These are phyloP conservation scores for Aspergillus proliferans DNA, from an alignment of 2,329 filamentous ascomycete genomes.

Conservation along the genomic window DNA sequence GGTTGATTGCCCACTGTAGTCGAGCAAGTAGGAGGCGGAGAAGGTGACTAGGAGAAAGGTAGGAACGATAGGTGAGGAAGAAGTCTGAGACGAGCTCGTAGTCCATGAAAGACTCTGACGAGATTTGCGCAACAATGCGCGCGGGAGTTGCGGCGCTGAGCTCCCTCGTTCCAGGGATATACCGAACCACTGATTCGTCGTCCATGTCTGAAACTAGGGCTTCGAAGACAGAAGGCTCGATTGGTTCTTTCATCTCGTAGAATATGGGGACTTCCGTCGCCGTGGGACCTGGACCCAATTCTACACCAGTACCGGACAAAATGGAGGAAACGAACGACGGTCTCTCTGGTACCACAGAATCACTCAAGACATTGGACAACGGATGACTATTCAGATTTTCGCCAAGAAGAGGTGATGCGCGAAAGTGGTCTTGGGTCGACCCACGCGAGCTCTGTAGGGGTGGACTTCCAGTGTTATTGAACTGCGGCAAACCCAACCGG, in stretches of 20 bases:
- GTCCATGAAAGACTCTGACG: slow-evolving; percentile 89
- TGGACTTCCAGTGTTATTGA: slow-evolving; percentile 69
- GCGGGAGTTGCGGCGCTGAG: slow-evolving; percentile 87
- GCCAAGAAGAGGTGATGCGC: slow-evolving; percentile 55
- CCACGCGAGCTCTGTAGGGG: slow-evolving; percentile 70
- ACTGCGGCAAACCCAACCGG: slow-evolving; percentile 73
- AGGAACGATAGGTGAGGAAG: slow-evolving; percentile 89
- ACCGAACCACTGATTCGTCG: slow-evolving; percentile 74
- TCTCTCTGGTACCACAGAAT: slow-evolving; percentile 18
- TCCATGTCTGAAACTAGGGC: slow-evolving; percentile 74
- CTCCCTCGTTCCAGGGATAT: slow-evolving; percentile 62
- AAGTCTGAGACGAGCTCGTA: slow-evolving; percentile 97
- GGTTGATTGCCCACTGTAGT: slow-evolving; percentile 76
- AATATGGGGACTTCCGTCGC: slow-evolving; percentile 35
- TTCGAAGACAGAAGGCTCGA: slow-evolving; percentile 65
- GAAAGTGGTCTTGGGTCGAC: slow-evolving; percentile 63
- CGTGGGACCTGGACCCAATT: slow-evolving; percentile 24
- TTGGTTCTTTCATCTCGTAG: slow-evolving; percentile 56
- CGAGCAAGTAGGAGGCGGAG: slow-evolving; percentile 79
- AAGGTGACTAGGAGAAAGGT: slow-evolving; percentile 69
- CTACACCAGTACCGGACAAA: slow-evolving; percentile 30
- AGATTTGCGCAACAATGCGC: slow-evolving; percentile 90
- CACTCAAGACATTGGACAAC: slow-evolving; percentile 19
- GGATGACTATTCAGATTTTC: slow-evolving; percentile 20
- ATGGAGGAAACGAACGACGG: slow-evolving; percentile 33